Base-by-base conservation (phyloP, 805 yeast species). In the Starmerella tilneyi region DNA sequence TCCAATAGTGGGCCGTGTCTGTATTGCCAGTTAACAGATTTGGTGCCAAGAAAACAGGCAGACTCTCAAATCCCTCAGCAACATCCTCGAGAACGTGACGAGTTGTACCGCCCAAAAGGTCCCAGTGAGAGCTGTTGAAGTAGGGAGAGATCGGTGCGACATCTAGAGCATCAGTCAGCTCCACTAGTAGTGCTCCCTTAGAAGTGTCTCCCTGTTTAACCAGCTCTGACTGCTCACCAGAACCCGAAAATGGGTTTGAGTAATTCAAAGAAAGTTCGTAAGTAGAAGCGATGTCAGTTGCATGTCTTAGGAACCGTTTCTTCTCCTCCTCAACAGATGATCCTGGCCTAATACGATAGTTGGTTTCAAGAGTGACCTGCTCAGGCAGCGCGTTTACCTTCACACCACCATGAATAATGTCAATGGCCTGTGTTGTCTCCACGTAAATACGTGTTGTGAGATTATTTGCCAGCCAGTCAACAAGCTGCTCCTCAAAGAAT, bases 371-470 rank as follows among this genome's bases (percentile, higher is more conserved):
- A 24, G 65, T 60, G 6, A 75, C 75, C 24, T 68, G 61, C 59
- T 82, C 88, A 4, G 94, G 92, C 38, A 82, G 64, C 2, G 89
- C 85, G 59, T 83, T 83, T 26, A 79, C 70, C 63, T 83, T 83
- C 48, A 76, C 72, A 43, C 94, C 94, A 24, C 92, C 92, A 15
- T 63, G 60, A 46, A 83, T 66, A 24, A 79, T 69, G 56, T 80
- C 85, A 40, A 75, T 67, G 2, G 88, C 82, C 61, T 77, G 83
- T 4, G 84, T 72, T 1, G 89, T 81, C 48, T 70, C 66, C 19
- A 79, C 64, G 38, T 73, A 59, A 50, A 70, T 73, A 43, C 70
- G 64, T 30, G 55, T 48, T 19, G 17, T 15, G 15, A 43, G 40
- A 26, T 47, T 34, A 22, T 27, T 15, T 7, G 53, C 40, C 48